Evolutionary conservation across 352 stramenopile genomes (phyloP).

Genomic region (Phytophthora pisi): DNA sequence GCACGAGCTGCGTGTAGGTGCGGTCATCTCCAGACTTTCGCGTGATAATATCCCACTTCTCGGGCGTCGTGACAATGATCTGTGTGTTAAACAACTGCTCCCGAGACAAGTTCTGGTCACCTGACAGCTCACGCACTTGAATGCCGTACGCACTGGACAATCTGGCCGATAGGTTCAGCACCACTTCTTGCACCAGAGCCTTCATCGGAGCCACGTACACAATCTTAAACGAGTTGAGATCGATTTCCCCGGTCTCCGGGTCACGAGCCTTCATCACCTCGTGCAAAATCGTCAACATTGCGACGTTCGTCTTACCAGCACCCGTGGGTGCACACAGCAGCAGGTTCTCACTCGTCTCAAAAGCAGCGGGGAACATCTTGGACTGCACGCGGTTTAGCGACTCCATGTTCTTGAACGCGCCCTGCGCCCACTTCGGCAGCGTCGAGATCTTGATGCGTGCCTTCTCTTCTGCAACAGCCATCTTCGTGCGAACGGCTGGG

Average conservation of each 20-base stretch:
- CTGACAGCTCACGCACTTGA: conserved; percentile 97
- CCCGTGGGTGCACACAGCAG: conserved; percentile 99
- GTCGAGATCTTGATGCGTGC: conserved; percentile 89
- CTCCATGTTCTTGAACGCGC: conserved; percentile 97
- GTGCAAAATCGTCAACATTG: conserved; percentile 98
- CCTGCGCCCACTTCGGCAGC: conserved; percentile 96
- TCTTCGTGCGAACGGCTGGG: conserved; percentile 92
- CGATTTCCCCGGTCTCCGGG: conserved; percentile 85
- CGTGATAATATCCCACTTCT: conserved; percentile 99
- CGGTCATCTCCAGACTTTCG: conserved; percentile 97
- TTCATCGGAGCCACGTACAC: conserved; percentile 99
- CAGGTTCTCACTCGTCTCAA: conserved; percentile 96
- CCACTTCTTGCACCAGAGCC: conserved; percentile 99
- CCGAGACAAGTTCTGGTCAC: conserved; percentile 97
- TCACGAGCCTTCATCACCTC: conserved; percentile 95
- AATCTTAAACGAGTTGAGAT: conserved; percentile 99
- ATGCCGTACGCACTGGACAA: conserved; percentile 94
- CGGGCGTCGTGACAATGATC: conserved; percentile 99
- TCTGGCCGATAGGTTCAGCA: conserved; percentile 96
- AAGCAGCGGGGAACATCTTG: conserved; percentile 94
- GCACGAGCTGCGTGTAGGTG: conserved; percentile 98
- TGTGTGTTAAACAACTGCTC: conserved; percentile 99
- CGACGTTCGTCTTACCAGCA: conserved; percentile 99
- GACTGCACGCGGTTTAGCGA: conserved; percentile 99
- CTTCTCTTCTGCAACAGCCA: conserved; percentile 74